A percentile compares a stretch with the other conserved stretches of the same genome.
phyloP scores from a whole-genome alignment of 2,329 filamentous ascomycete genomes.

The Hysterium pulicare region DNA sequence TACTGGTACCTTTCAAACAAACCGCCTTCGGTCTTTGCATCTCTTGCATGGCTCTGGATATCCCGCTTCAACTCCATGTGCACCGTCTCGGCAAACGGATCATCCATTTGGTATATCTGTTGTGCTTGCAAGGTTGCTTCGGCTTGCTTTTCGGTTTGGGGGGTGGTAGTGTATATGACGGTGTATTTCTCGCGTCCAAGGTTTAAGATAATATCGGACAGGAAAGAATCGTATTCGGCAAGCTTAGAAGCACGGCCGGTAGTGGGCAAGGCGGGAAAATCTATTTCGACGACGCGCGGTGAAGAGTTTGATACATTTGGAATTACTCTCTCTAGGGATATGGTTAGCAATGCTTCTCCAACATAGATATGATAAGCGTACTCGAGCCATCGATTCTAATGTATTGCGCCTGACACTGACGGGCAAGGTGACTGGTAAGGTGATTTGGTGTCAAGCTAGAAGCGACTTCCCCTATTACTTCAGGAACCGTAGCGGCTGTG shows the following conservation, averaged over 20 bases:
- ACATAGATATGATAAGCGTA: slow-evolving; percentile 3
- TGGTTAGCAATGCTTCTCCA: slow-evolving; percentile 18
- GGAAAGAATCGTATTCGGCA: slow-evolving; percentile 41
- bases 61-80: slow-evolving; percentile 75
- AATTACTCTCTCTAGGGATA: slow-evolving; percentile 13
- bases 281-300: slow-evolving; percentile 44
- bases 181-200: slow-evolving; percentile 62
- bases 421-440: slow-evolving; percentile 44
- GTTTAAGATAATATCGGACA: slow-evolving; percentile 44
- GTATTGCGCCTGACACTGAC: slow-evolving; percentile 46
- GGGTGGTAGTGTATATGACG: slow-evolving; percentile 70
- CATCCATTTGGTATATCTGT: slow-evolving; percentile 59
- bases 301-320: slow-evolving; percentile 4
- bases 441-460: slow-evolving; percentile 39
- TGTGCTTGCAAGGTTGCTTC: slow-evolving; percentile 19
- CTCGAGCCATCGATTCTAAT: slow-evolving; percentile 43
- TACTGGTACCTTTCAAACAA: slow-evolving; percentile 94
- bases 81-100: slow-evolving; percentile 59
- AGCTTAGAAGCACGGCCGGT: slow-evolving; percentile 39
- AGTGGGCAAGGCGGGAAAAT: slow-evolving; percentile 39
- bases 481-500: slow-evolving; percentile 52
- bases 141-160: slow-evolving; percentile 36
- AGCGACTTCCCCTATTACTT: slow-evolving; percentile 52
- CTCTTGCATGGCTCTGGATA: slow-evolving; percentile 35
- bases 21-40: slow-evolving; percentile 18